Base-by-base conservation (phyloP, 352 stramenopile genomes). In the Blastocystis sp. region DNA sequence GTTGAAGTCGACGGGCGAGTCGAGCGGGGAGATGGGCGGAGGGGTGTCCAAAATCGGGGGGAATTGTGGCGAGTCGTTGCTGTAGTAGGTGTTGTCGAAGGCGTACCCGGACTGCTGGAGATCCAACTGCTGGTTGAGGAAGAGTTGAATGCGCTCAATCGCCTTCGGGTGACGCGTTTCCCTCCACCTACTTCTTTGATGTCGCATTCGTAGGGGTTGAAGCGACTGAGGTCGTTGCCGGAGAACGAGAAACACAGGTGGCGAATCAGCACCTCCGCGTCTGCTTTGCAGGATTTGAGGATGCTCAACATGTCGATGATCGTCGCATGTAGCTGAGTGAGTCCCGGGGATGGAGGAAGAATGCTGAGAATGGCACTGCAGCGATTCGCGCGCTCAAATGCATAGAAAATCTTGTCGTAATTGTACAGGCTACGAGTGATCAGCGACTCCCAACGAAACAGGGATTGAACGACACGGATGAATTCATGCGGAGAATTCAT, bases 1-100 rank as follows among this genome's bases (percentile, higher is more conserved):
- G 16, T 55, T 55, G 45, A 55, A 55, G 16, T 55, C 45, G 45
- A 16, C 16, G 9, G 9, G 45, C 45, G 35, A 6, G 41, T 19
- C n/a, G 55, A 69, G 70, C 65, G 35, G 55, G 19, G 31, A 85
- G n/a, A 50, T 21, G 41, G 33, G 74, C 51, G 1, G 12, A 19
- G 0, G 74, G 59, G 26, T 29, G 19, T 61, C 55, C 10, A 69
- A 21, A 10, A 59, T 12, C 3, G 33, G 66, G 19, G 45, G 66
- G n/a, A 45, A 19, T 19, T 31, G 66, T 2, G 66, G 66, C 37
- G 66, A 77, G 66, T 77, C 66, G 50, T 67, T 85, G 51, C 59
- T 31, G 21, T 85, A 51, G 12, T 55, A 12, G 6, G 74, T 67
- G n/a, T 85, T 85, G 9, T 61, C 55, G 3, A 50, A 19, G 41